A percentile compares a stretch with the other conserved stretches of the same genome.
Evolutionary conservation across 1,284 basidiomycete species (phyloP).

Genomic region (Ganoderma multipileum): DNA sequence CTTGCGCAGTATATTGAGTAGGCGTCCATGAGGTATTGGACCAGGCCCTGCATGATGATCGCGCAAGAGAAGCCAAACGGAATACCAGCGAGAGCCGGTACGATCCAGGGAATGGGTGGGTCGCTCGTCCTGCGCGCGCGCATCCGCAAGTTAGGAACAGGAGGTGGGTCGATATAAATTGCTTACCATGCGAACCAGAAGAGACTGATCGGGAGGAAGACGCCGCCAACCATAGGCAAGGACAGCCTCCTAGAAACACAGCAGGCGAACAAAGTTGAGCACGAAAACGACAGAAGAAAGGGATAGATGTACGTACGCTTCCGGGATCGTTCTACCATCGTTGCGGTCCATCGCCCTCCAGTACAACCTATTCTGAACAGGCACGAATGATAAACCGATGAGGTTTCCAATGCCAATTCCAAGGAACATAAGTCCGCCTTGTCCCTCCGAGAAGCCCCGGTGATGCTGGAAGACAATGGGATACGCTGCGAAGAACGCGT

Average conservation of each 20-base stretch:
- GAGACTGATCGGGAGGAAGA: slow-evolving; percentile 63
- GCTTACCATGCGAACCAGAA: slow-evolving; percentile 65
- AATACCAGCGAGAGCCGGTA: slow-evolving; percentile 64
- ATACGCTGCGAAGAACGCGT: slow-evolving; percentile 64
- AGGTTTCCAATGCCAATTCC: slow-evolving; percentile 69
- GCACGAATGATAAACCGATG: slow-evolving; percentile 58
- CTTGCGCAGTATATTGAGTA: slow-evolving; percentile 70
- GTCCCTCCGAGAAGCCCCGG: slow-evolving; percentile 63
- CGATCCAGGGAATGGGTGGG: slow-evolving; percentile 64
- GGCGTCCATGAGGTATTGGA: slow-evolving; percentile 71
- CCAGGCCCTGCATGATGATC: slow-evolving; percentile 63
- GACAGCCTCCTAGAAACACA: slow-evolving; percentile 58
- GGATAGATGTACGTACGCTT: slow-evolving; percentile 52
- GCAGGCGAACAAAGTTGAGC: slow-evolving; percentile 16
- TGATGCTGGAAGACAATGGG: slow-evolving; percentile 70
- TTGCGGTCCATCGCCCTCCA: slow-evolving; percentile 56
- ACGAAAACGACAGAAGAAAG: background rate
- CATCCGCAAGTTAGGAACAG: background rate
- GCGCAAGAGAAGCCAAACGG: slow-evolving; percentile 72
- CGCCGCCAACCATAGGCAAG: slow-evolving; percentile 59
- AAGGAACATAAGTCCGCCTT: slow-evolving; percentile 69
- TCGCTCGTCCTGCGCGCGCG: slow-evolving; percentile 54
- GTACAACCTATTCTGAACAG: slow-evolving; percentile 65
- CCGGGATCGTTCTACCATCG: slow-evolving; percentile 61
- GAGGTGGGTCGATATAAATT: background rate